These are phyloP conservation scores for Schwanniomyces yamadae DNA, from an alignment of 805 yeast species.

Conservation along the genomic window DNA sequence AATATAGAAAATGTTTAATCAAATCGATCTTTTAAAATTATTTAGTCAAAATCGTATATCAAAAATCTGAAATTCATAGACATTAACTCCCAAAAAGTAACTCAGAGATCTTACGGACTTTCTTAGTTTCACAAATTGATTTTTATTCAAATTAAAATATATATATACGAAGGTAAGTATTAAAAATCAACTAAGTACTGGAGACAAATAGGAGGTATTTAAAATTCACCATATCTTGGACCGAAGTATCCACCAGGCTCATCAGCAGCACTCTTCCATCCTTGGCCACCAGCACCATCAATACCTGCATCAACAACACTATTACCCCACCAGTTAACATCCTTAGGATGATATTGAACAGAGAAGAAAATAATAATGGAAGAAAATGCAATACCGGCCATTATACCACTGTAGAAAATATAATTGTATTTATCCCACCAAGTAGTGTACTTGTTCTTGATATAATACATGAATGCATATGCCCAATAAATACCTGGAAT, in stretches of 20 bases:
- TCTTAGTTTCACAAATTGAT: no score
- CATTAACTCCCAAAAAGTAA: no score
- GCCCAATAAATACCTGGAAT: conserved; percentile 59
- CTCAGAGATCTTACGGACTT: no score
- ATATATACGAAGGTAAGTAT: no score
- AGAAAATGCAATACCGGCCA: conserved; percentile 43
- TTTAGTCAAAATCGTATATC: no score
- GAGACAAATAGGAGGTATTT: no score
- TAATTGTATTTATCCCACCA: conserved; percentile 47
- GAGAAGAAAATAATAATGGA: conserved; percentile 38
- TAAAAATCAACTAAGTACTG: no score
- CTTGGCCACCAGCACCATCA: conserved; percentile 7
- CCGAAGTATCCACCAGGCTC: conserved; percentile 37
- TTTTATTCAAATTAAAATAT: no score
- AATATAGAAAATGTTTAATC: no score
- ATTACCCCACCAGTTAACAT: conserved; percentile 66
- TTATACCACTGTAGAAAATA: conserved; percentile 45
- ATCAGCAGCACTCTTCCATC: conserved; percentile 16
- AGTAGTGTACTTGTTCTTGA: conserved; percentile 41
- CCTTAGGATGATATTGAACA: conserved; percentile 14
- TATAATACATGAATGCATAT: conserved; percentile 34
- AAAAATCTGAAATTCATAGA: no score
- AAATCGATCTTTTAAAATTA: no score
- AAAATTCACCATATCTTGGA: conserved; percentile 22
- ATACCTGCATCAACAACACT: conserved; percentile 27